phyloP scores from a whole-genome alignment of 495 filamentous ascomycete genomes.

The Penicillium salamii region DNA sequence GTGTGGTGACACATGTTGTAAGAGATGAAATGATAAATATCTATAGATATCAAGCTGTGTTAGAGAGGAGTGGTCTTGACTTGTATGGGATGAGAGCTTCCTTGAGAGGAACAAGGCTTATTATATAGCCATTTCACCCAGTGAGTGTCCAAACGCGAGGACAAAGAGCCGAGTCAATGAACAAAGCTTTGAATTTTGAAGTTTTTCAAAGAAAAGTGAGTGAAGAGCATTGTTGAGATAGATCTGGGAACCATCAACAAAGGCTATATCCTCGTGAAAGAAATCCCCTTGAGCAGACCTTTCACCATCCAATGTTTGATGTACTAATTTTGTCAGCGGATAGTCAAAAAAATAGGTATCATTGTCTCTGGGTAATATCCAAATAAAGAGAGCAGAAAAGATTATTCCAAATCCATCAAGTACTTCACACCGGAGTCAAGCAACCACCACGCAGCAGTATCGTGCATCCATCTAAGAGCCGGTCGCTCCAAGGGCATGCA shows the following conservation, averaged over 20 bases:
- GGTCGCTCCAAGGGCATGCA: constrained; percentile 31
- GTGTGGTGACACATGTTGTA: constrained; percentile 26
- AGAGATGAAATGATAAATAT: not conserved
- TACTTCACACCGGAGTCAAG: constrained; percentile 37
- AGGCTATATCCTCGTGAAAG: not conserved
- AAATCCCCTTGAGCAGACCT: too few species aligned
- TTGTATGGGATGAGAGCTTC: too few species aligned
- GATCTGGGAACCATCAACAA: not conserved
- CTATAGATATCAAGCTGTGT: too few species aligned
- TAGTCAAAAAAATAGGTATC: not conserved
- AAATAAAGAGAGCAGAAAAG: not conserved
- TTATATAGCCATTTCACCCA: too few species aligned
- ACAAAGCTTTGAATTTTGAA: not conserved
- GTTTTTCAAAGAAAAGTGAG: not conserved
- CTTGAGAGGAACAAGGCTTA: not conserved
- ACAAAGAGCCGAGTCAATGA: not conserved
- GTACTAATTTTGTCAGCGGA: not conserved
- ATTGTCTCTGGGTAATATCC: not conserved
- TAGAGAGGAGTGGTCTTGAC: too few species aligned
- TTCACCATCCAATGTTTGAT: too few species aligned
- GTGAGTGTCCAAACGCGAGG: not conserved
- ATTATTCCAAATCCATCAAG: constrained; percentile 24
- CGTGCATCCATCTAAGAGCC: constrained; percentile 31
- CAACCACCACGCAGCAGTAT: constrained; percentile 40
- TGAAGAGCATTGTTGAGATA: not conserved